Evolutionary conservation across 768 basidiomycete species (phyloP), one percentile per base, ranked within the genome.

Genomic region (Rhodotorula diobovata): DNA sequence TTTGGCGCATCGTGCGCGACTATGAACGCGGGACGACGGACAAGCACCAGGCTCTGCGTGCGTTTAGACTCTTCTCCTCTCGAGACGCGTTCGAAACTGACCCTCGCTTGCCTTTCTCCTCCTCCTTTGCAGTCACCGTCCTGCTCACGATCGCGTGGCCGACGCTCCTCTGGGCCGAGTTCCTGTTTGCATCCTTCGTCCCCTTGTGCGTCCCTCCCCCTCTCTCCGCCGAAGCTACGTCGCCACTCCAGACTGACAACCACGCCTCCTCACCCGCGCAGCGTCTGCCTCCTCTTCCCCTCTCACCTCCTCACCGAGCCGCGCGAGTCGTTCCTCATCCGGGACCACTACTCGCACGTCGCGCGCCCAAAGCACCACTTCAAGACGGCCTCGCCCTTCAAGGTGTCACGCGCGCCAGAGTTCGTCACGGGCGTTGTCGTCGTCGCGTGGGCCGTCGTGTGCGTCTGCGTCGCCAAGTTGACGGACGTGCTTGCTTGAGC

Each of bases 341-440:
- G 73, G 2, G 73, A 74, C 63, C 67, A 68, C 48, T 74, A 74
- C 66, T 64, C 73, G 43, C 67, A 66, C 45, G 68, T 74, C 63
- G 73, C 73, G 14, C 73, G 73, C 14, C 73, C 73, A 30, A 74
- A 74, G 56, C 73, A 74, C 41, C 67, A 70, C 56, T 70, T 70
- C 73, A 70, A 70, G 62, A 74, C 68, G 37, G 68, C 68, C 4
- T 18, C 43, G n/a, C 68, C 73, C 28, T 70, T 74, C 66, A 74
- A 68, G 66, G 68, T 70, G 18, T 28, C 67, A 46, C 68, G 62
- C 25, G 68, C 58, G 46, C 68, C 68, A 45, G 68, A 74, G 59
- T 67, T 74, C 54, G 32, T 74, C 62, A 48, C 41, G 37, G 68
- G 63, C 39, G 39, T 55, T 30, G 15, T 70, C n/a, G 53, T 70